These are phyloP conservation scores for Microcera coccophila DNA, from an alignment of 2,329 filamentous ascomycete species.

Conservation along the genomic window DNA sequence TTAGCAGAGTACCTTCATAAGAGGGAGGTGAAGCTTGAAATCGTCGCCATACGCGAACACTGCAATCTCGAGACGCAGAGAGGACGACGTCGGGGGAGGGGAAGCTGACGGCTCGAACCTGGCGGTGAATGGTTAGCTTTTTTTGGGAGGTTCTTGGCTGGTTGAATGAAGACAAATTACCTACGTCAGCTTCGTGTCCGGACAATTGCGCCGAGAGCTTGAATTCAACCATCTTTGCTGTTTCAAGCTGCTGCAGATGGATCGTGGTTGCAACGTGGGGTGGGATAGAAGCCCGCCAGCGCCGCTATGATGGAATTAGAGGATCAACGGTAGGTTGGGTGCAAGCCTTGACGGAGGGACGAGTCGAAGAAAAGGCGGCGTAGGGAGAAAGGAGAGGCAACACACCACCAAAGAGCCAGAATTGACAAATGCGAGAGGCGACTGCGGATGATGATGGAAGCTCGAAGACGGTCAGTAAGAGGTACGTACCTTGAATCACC, in stretches of 20 bases:
- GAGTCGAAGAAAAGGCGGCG: too few species aligned
- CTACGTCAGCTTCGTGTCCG: slow-evolving; percentile 91
- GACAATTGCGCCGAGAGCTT: slow-evolving; percentile 87
- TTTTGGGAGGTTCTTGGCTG: not conserved
- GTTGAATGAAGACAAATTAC: slow-evolving; percentile 24
- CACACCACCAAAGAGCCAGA: not conserved
- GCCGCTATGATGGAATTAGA: not conserved
- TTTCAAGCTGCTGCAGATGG: slow-evolving; percentile 32
- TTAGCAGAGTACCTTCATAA: slow-evolving; percentile 75
- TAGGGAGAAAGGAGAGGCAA: not conserved
- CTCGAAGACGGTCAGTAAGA: slow-evolving; percentile 17
- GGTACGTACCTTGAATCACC: not conserved
- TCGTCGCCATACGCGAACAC: slow-evolving; percentile 80
- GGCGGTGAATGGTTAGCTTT: slow-evolving; percentile 16
- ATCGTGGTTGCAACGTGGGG: slow-evolving; percentile 10
- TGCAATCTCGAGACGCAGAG: slow-evolving; percentile 87
- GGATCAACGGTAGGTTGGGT: not conserved
- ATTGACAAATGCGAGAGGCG: slow-evolving; percentile 1
- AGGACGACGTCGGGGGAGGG: slow-evolving; percentile 68
- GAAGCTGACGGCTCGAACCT: slow-evolving; percentile 87
- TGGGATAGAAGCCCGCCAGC: not conserved
- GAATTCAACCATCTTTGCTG: slow-evolving; percentile 63
- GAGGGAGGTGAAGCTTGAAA: slow-evolving; percentile 60
- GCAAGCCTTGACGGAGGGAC: not conserved
- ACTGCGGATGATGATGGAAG: slow-evolving; percentile 29